Conservation (phyloP, 352 stramenopile genomes). For the Phytophthora constricta region DNA sequence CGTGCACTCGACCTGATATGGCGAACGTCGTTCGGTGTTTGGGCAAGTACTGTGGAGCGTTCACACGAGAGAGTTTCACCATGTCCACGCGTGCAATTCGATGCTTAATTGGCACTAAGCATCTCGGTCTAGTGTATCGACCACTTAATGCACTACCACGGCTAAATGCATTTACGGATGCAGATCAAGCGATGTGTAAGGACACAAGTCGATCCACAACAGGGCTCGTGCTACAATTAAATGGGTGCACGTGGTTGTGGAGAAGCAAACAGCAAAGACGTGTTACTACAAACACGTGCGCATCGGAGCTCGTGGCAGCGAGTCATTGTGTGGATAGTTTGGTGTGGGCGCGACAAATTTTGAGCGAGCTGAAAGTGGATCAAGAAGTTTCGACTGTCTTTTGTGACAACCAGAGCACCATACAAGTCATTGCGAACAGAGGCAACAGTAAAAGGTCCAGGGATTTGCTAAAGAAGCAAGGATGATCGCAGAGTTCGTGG, state of each 20-base stretch:
- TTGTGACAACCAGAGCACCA: slow-evolving; percentile 9
- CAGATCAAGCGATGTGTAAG: slow-evolving; percentile 3
- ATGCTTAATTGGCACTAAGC: slow-evolving; percentile 4
- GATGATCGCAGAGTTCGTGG: background rate
- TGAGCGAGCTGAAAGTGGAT: background rate
- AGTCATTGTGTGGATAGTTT: slow-evolving; percentile 4
- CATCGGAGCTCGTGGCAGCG: slow-evolving; percentile 3
- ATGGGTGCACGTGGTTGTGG: slow-evolving; percentile 3
- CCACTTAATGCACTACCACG: background rate
- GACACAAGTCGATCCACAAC: slow-evolving; percentile 3
- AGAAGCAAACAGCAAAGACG: too few relatives aligned
- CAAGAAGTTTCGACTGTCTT: background rate
- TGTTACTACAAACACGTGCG: background rate
- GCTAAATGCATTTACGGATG: slow-evolving; percentile 4
- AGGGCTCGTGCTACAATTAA: background rate
- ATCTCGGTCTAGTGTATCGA: slow-evolving; percentile 8
- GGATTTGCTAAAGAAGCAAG: background rate
- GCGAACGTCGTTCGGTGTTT: slow-evolving; percentile 6
- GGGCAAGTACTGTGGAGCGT: background rate
- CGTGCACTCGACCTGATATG: slow-evolving; percentile 8
- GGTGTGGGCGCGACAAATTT: slow-evolving; percentile 1
- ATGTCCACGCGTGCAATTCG: slow-evolving; percentile 3
- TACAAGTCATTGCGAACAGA: slow-evolving; percentile 7
- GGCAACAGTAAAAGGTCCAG: background rate
- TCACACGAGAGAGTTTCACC: slow-evolving; percentile 10